A percentile compares a stretch with the other conserved stretches of the same genome.
Evolutionary conservation across 1,139 yeast species (phyloP).

Genomic region (Blastobotrys elegans): DNA sequence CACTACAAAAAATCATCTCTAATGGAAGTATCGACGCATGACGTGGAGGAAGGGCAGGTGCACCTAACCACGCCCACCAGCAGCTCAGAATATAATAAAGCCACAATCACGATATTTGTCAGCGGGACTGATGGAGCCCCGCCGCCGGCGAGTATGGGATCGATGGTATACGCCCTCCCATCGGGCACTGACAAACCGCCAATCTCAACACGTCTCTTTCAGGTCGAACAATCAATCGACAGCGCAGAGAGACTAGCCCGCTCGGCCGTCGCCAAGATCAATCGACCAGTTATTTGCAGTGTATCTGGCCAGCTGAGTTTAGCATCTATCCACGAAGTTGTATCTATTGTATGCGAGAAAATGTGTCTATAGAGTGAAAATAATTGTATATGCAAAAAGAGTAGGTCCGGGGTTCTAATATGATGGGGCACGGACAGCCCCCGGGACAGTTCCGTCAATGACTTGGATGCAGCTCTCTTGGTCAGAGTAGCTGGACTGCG

Average conservation of each 20-base stretch:
- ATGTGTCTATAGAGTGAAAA: neutral
- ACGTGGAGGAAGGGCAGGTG: conserved; percentile 7
- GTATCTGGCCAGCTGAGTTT: neutral
- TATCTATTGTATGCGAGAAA: neutral
- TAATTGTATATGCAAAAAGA: too few relatives aligned
- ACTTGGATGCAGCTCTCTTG: conserved; percentile 24
- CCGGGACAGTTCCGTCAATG: conserved; percentile 29
- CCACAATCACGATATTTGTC: conserved; percentile 12
- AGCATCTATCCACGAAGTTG: neutral
- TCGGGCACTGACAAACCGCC: conserved; percentile 6
- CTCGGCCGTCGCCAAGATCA: conserved; percentile 17
- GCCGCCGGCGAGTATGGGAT: conserved; percentile 22
- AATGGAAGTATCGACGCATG: conserved; percentile 10
- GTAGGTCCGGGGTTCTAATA: conserved; percentile 12
- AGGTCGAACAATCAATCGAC: conserved; percentile 19
- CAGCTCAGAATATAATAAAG: neutral
- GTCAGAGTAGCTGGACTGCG: conserved; percentile 34
- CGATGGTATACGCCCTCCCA: conserved; percentile 22
- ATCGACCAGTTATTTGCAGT: conserved; percentile 20
- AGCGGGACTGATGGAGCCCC: neutral
- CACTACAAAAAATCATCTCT: too few relatives aligned
- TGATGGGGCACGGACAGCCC: conserved; percentile 28
- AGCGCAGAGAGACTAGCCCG: conserved; percentile 22
- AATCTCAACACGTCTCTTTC: conserved; percentile 16
- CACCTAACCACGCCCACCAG: conserved; percentile 11